phyloP scores from a whole-genome alignment of 2,329 filamentous ascomycete species.

The Diaporthe velutina region DNA sequence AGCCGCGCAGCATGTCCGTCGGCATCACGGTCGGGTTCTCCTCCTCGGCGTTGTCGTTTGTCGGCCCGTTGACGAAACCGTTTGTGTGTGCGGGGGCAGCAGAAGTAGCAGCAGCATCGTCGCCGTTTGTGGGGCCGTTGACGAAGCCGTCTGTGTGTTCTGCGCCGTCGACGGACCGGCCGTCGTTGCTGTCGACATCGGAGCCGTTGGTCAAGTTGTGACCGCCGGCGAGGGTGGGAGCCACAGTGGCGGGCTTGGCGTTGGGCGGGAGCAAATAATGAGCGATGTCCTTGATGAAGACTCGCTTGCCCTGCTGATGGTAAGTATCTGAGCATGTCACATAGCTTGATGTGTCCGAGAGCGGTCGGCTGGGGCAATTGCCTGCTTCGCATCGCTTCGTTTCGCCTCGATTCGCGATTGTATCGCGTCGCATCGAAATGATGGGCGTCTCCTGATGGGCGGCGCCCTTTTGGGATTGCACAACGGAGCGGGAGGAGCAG shows the following conservation, averaged over 20 bases:
- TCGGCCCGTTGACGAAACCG: constrained; percentile 47
- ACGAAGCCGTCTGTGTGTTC: constrained; percentile 46
- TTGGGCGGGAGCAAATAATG: constrained; percentile 89
- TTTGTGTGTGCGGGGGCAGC: constrained; percentile 43
- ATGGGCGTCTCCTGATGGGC: neutral
- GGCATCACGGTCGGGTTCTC: constrained; percentile 91
- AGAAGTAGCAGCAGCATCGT: constrained; percentile 36
- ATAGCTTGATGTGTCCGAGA: neutral
- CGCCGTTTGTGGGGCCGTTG: constrained; percentile 46
- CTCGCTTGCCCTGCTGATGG: constrained; percentile 79
- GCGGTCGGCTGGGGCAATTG: constrained; percentile 8
- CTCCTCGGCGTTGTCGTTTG: constrained; percentile 61
- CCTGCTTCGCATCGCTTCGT: constrained; percentile 1
- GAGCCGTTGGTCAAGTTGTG: constrained; percentile 41
- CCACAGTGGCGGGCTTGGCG: constrained; percentile 75
- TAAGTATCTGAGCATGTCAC: constrained; percentile 28
- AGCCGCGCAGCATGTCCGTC: constrained; percentile 77
- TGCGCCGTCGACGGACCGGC: constrained; percentile 32
- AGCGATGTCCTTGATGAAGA: constrained; percentile 98
- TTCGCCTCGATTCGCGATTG: constrained; percentile 1
- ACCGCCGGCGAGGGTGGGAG: constrained; percentile 82
- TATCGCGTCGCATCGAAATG: neutral
- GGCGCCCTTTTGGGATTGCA: constrained; percentile 42
- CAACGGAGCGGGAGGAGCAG: constrained; percentile 36
- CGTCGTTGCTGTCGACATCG: constrained; percentile 21